Evolutionary conservation across 2,329 filamentous ascomycete species (phyloP), one percentile per base, ranked within the genome.

Genomic region (Lachnum nothofagi): DNA sequence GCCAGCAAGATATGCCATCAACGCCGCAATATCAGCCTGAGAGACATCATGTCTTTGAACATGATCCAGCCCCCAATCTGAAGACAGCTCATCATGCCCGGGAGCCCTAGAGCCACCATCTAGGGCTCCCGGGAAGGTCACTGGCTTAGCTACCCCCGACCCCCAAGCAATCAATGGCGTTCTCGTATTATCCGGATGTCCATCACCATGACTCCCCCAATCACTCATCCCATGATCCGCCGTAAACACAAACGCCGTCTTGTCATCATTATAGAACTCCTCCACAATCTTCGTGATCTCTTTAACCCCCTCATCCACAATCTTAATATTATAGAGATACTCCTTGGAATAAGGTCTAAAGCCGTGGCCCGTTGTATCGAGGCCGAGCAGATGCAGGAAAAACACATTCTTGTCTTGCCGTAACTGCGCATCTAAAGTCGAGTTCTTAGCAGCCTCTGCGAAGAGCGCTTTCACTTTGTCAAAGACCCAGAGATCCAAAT

Each of bases 161-260:
- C 93, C 93, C 93, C 93, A 98, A 2, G 79, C 83, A 58, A 98
- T 88, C 25, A 98, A 73, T 1, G 93, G 93, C 0, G 93, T 98
- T 43, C 93, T 81, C 3, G 93, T 98, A 62, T 97, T 98, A 67
- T 98, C 88, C 0, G 93, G 93, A 68, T 98, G 91, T 6, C 93
- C 93, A 67, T 98, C 93, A 31, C 94, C 94, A 66, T 98, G 94
- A 60, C 91, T 97, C n/a, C 94, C 93, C 85, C 87, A 96, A 68
- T 98, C 93, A 63, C 89, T 97, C 93, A 98, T 98, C 16, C 93
- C 93, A 67, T 98, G 93, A 64, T 98, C 93, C 6, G 93, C 93
- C 1, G 94, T 98, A 65, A 98, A 98, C 14, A 98, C 81, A 65
- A 91, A 98, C 0, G 94, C 89, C 0, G 93, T 97, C 67, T 93